Conservation (phyloP, 2,329 filamentous ascomycete species). For the Aspergillus neotritici region DNA sequence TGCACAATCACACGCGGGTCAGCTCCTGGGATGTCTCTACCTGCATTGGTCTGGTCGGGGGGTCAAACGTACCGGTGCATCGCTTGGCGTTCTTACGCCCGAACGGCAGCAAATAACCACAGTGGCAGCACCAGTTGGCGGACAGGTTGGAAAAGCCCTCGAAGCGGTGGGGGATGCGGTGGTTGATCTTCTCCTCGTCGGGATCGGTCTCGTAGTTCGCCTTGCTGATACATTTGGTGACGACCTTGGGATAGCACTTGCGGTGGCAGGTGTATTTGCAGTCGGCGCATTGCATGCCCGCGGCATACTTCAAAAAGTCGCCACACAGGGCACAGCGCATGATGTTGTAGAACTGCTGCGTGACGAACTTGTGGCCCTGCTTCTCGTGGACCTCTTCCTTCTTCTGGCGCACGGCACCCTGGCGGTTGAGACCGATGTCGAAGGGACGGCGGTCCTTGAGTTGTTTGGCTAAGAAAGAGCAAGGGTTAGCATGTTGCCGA, state of each 20-base stretch:
- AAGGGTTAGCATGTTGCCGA: constrained; percentile 15
- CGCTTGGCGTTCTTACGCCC: constrained; percentile 93
- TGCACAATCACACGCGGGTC: constrained; percentile 25
- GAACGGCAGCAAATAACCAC: constrained; percentile 89
- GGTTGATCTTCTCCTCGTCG: constrained; percentile 99
- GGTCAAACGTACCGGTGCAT: constrained; percentile 61
- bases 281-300: constrained; percentile 98
- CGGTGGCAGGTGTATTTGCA: constrained; percentile 99
- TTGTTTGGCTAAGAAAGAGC: constrained; percentile 60
- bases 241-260: constrained; percentile 93
- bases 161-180: constrained; percentile 96
- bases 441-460: constrained; percentile 75
- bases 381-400: constrained; percentile 99
- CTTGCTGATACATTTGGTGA: constrained; percentile 99
- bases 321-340: constrained; percentile 98
- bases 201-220: constrained; percentile 97
- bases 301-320: constrained; percentile 96
- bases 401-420: constrained; percentile 91
- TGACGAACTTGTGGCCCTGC: constrained; percentile 98
- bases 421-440: constrained; percentile 85
- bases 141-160: constrained; percentile 95
- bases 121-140: constrained; percentile 99
- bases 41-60: not conserved
- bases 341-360: constrained; percentile 99
- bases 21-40: not conserved